These are phyloP conservation scores for Neonectria magnoliae DNA, from an alignment of 2,329 filamentous ascomycete species.

Conservation along the genomic window DNA sequence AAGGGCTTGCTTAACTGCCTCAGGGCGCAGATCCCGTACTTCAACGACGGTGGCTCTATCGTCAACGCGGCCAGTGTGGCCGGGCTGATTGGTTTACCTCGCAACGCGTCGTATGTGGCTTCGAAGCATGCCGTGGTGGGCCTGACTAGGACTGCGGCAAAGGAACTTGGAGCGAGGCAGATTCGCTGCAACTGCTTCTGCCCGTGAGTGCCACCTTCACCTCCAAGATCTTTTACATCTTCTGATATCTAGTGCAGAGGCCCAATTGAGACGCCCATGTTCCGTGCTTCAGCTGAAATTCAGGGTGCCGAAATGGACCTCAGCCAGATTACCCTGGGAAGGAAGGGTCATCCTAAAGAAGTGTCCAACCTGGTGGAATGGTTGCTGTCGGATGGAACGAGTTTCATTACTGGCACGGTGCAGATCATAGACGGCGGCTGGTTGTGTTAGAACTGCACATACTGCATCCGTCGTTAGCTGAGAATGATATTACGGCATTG, in stretches of 20 bases:
- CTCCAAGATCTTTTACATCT: neutral
- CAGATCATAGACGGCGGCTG: slow-evolving; percentile 4
- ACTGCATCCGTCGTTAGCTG: neutral
- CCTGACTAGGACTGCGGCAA: slow-evolving; percentile 13
- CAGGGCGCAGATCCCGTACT: slow-evolving; percentile 8
- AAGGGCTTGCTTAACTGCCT: slow-evolving; percentile 14
- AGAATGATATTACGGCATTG: neutral
- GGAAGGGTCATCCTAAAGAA: neutral
- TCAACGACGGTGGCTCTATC: slow-evolving; percentile 14
- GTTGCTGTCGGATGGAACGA: neutral
- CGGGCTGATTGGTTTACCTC: neutral
- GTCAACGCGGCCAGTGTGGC: slow-evolving; percentile 17
- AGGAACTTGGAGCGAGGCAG: slow-evolving; percentile 6
- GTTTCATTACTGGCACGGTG: slow-evolving; percentile 6
- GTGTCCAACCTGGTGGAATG: slow-evolving; percentile 7
- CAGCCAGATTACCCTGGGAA: slow-evolving; percentile 2
- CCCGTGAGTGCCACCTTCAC: slow-evolving; percentile 10
- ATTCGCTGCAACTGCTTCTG: slow-evolving; percentile 19
- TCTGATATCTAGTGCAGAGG: neutral
- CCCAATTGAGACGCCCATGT: slow-evolving; percentile 1
- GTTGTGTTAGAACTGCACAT: neutral
- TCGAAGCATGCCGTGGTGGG: slow-evolving; percentile 15
- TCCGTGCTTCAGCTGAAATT: slow-evolving; percentile 1
- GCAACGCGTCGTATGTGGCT: slow-evolving; percentile 7
- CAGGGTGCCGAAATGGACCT: neutral